These are phyloP conservation scores for Pichia kudriavzevii DNA, from an alignment of 1,139 yeast genomes.

Conservation along the genomic window DNA sequence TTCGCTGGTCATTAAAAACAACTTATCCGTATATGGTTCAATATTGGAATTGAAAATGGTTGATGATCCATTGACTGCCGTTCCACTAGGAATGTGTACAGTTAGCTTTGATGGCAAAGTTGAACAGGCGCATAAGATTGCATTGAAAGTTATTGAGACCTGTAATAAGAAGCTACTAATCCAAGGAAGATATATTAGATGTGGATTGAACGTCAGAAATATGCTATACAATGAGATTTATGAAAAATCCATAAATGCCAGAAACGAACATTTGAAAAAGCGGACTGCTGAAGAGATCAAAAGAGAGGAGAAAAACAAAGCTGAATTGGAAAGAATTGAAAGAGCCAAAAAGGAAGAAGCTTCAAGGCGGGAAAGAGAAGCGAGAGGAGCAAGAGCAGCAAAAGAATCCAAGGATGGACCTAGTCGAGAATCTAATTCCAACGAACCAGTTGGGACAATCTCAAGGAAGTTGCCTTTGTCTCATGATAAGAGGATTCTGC, in stretches of 20 bases:
- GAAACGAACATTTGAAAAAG: slow-evolving; percentile 13
- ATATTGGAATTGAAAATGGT: slow-evolving; percentile 49
- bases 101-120: slow-evolving; percentile 55
- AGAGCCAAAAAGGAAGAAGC: not conserved
- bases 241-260: slow-evolving; percentile 19
- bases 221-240: slow-evolving; percentile 20
- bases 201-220: slow-evolving; percentile 23
- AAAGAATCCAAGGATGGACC: not conserved
- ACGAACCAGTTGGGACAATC: slow-evolving; percentile 3
- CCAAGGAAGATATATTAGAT: slow-evolving; percentile 21
- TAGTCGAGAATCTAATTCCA: not conserved
- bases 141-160: slow-evolving; percentile 34
- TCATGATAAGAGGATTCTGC: slow-evolving; percentile 29
- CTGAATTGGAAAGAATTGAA: slow-evolving; percentile 1
- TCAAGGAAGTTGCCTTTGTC: not conserved
- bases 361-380: slow-evolving; percentile 3
- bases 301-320: slow-evolving; percentile 11
- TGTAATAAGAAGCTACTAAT: slow-evolving; percentile 21
- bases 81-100: slow-evolving; percentile 69
- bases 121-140: slow-evolving; percentile 46
- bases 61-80: slow-evolving; percentile 70
- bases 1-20: slow-evolving; percentile 38
- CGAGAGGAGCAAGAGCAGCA: slow-evolving; percentile 7
- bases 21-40: slow-evolving; percentile 58
- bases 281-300: slow-evolving; percentile 15